Percentiles rank a stretch among this genome's conserved stretches.
Evolutionary conservation across 768 basidiomycete species (phyloP).

Genomic region (Russula foetens): DNA sequence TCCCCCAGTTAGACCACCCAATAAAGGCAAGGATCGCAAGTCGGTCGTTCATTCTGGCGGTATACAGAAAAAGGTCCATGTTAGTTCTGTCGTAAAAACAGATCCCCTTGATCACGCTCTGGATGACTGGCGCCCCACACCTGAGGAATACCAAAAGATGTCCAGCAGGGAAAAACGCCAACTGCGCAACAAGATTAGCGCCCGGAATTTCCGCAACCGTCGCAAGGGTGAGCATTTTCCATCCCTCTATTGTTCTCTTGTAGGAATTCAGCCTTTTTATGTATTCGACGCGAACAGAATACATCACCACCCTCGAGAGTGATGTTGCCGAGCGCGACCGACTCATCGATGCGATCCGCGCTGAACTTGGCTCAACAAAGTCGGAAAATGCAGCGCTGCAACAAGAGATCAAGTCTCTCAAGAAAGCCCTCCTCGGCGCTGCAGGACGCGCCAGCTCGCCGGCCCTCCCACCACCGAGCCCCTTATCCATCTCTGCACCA

Average conservation of each 20-base stretch:
- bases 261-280: not conserved
- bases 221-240: constrained; percentile 61
- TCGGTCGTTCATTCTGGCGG: constrained; percentile 71
- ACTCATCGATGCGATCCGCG: constrained; percentile 79
- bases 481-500: constrained; percentile 27
- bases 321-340: constrained; percentile 90
- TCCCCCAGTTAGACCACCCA: constrained; percentile 26
- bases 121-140: constrained; percentile 78
- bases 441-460: constrained; percentile 37
- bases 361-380: constrained; percentile 70
- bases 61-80: constrained; percentile 48
- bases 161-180: constrained; percentile 94
- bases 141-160: constrained; percentile 95
- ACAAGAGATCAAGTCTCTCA: constrained; percentile 66
- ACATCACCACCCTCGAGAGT: constrained; percentile 88
- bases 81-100: constrained; percentile 31
- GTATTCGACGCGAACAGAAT: constrained; percentile 44
- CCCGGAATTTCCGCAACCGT: constrained; percentile 89
- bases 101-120: constrained; percentile 46
- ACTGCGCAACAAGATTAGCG: constrained; percentile 93
- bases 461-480: constrained; percentile 39
- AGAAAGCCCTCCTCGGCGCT: constrained; percentile 64
- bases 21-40: constrained; percentile 49
- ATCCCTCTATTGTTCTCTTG: not conserved
- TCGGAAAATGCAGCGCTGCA: constrained; percentile 80